phyloP scores from a whole-genome alignment of 805 yeast species.

The Metschnikowia colocasiae region DNA sequence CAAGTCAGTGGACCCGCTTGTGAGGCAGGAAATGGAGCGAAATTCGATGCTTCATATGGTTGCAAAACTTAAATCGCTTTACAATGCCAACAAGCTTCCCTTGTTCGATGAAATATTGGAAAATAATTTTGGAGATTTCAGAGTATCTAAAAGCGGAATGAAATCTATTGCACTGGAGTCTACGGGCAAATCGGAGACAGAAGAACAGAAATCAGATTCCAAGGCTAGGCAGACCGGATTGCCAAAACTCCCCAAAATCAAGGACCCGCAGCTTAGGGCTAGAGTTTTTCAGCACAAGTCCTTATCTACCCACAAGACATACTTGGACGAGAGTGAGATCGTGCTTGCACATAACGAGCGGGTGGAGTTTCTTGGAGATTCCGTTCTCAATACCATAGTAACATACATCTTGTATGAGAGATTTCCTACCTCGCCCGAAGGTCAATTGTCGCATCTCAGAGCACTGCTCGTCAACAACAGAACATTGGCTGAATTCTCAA shows the following conservation, averaged over 20 bases:
- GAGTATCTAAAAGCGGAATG: neutral
- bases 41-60: constrained; percentile 58
- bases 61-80: constrained; percentile 52
- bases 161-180: neutral
- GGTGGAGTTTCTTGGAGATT: constrained; percentile 87
- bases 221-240: constrained; percentile 16
- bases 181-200: neutral
- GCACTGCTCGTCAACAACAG: constrained; percentile 69
- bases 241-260: constrained; percentile 72
- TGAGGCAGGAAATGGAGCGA: constrained; percentile 49
- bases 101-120: constrained; percentile 52
- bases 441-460: constrained; percentile 70
- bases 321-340: constrained; percentile 53
- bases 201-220: neutral
- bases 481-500: constrained; percentile 66
- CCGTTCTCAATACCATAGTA: constrained; percentile 69
- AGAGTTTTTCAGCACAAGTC: constrained; percentile 84
- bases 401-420: constrained; percentile 62
- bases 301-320: constrained; percentile 53
- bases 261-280: constrained; percentile 53
- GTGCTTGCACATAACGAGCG: constrained; percentile 75
- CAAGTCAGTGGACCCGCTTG: constrained; percentile 37
- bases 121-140: constrained; percentile 27
- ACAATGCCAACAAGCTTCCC: constrained; percentile 45
- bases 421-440: constrained; percentile 75